Base-by-base conservation (phyloP, 2,329 filamentous ascomycete species). In the Incumbomyces lentus region DNA sequence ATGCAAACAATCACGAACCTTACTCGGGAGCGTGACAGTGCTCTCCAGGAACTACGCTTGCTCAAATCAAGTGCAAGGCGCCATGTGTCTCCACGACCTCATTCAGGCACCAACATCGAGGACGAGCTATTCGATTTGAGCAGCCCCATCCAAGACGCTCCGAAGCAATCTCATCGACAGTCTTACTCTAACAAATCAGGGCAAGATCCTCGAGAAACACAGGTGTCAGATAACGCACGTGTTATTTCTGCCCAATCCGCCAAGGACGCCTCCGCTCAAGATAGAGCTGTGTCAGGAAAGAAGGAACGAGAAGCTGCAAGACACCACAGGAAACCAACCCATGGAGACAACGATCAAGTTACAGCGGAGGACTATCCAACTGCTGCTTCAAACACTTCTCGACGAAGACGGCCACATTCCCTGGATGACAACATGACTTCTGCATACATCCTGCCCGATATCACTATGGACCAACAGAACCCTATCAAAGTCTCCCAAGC, bases 391-490 rank as follows among this genome's bases (percentile, higher is more conserved):
- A 71, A 72, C 57, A 69, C 69, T 39, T 67, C 70, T 29, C 68
- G 68, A 44, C 69, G 69, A 8, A 71, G 73, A 41, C 72, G 71
- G 38, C 71, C 68, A 22, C 69, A 66, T 33, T 63, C 64, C 32
- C 64, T 67, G 12, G 55, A 58, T 32, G 66, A 69, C 19, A 75
- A 79, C 48, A 73, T 78, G 73, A 81, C 78, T 5, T 81, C 77
- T 2, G 78, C 76, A 5, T 80, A 81, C 58, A 80, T 81, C 52
- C 62, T 81, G 5, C 77, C 77, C 10, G 78, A 82, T 53, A 78
- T 81, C 54, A 80, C 77, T 16, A 62, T 81, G 37, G 58, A 58
- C 54, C 12, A 51, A 52, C 19, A 59, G 59, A 45, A 33, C 26
- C 42, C 42, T 10, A 29, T 45, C 34, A 38, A 37, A 14, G 52